phyloP scores from a whole-genome alignment of 192 early-diverging fungal species.

The Piromyces sp. region DNA sequence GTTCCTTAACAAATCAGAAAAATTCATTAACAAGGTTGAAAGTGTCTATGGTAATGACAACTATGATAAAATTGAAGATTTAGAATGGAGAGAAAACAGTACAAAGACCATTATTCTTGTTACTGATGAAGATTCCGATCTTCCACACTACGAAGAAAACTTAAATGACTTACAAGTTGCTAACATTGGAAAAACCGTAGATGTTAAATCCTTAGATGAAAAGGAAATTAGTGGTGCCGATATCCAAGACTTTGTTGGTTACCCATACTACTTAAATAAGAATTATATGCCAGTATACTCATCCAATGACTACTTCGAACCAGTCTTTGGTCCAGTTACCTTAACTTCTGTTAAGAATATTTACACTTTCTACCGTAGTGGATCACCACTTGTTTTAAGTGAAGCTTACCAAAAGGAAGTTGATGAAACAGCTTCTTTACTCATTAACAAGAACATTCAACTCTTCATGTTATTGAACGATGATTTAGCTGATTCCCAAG shows the following conservation, averaged over 20 bases:
- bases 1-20: neutral
- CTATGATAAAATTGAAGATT: too few relatives aligned
- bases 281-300: too few relatives aligned
- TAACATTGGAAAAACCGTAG: too few relatives aligned
- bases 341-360: neutral
- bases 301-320: neutral
- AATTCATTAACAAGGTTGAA: neutral
- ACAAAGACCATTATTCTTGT: neutral
- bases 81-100: neutral
- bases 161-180: too few relatives aligned
- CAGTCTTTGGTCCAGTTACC: neutral
- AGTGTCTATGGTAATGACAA: too few relatives aligned
- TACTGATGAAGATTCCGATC: neutral
- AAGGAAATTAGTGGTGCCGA: too few relatives aligned
- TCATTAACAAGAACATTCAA: neutral
- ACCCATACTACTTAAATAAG: neutral
- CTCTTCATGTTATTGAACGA: neutral
- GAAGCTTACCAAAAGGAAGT: neutral
- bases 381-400: neutral
- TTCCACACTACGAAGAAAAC: neutral
- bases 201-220: neutral
- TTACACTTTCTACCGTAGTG: neutral
- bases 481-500: neutral
- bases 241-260: neutral
- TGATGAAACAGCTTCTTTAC: neutral